Base-by-base conservation (phyloP, 192 early-diverging fungal species). In the Coemansia sp. region DNA sequence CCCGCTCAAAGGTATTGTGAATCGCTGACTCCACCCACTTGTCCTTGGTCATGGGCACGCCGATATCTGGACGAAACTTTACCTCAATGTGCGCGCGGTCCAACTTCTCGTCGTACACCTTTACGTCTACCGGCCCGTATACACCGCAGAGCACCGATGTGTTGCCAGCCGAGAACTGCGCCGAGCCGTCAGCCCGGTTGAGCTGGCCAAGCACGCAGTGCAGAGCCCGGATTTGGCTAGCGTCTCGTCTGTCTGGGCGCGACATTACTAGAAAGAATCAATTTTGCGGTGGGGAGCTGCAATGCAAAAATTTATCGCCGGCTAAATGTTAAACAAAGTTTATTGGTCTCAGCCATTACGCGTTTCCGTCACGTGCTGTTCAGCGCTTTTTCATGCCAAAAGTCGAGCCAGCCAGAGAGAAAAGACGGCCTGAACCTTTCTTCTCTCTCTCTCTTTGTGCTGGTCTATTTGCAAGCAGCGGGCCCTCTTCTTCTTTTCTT, bases 11-110 rank as follows among this genome's bases (percentile, higher is more conserved):
- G 5, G 90, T 85, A 39, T 84, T 75, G 35, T 86, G 80, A 22
- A 98, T 43, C 2, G 70, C 73, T 5, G 66, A 64, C 62, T 95
- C 94, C 15, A 83, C 67, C 41, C 85, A 79, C 62, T 85, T 85
- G 50, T 97, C 94, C 50, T 75, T 79, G 8, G 87, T 85, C 10
- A 66, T 56, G 8, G 87, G 66, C 3, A 70, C 49, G 1, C 90
- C 90, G 20, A 82, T 71, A 8, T 80, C 68, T 8, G 92, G 86
- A 23, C 86, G 83, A 14, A 85, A 83, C 20, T 86, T 67, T 11
- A 98, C 89, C 30, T 94, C 89, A 4, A 98, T 59, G 12, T 81
- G 82, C 0, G 95, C 90, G 48, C 83, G 86, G 60, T 98, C 93
- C 12, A 97, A 61, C 55, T 89, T 84, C 66, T 95, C 94, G 51